Conservation (phyloP, 495 filamentous ascomycete species). For the Amniculicola lignicola region DNA sequence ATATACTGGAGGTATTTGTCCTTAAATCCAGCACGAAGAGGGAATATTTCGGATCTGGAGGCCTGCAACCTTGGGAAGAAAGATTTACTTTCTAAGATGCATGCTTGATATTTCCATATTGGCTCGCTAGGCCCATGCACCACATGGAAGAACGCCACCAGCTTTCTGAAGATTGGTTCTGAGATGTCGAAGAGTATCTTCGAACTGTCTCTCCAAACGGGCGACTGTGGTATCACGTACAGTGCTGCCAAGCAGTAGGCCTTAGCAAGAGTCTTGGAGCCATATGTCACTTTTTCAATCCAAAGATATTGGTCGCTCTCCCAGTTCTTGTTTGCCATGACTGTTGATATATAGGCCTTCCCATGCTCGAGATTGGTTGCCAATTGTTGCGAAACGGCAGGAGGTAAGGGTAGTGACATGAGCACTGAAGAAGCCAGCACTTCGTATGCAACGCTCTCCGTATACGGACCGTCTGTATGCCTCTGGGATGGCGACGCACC, state of each 20-base stretch:
- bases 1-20: not conserved
- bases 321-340: not conserved
- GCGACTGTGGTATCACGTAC: not conserved
- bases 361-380: not conserved
- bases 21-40: not conserved
- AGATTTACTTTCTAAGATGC: not conserved
- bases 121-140: not conserved
- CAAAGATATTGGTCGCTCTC: not conserved
- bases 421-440: not conserved
- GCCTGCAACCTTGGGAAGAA: not conserved
- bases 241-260: constrained; percentile 17
- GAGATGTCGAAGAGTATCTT: not conserved
- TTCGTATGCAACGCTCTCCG: too few species aligned
- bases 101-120: not conserved
- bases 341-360: not conserved
- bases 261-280: not conserved
- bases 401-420: too few species aligned
- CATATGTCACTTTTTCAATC: constrained; percentile 23
- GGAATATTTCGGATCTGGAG: not conserved
- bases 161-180: not conserved
- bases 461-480: too few species aligned
- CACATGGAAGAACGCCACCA: not conserved
- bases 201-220: not conserved
- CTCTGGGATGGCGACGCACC: too few species aligned
- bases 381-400: too few species aligned